A percentile compares a stretch with the other conserved stretches of the same genome.
These are phyloP conservation scores for Metarhizium album DNA, from an alignment of 2,329 filamentous ascomycete species.

Conservation along the genomic window DNA sequence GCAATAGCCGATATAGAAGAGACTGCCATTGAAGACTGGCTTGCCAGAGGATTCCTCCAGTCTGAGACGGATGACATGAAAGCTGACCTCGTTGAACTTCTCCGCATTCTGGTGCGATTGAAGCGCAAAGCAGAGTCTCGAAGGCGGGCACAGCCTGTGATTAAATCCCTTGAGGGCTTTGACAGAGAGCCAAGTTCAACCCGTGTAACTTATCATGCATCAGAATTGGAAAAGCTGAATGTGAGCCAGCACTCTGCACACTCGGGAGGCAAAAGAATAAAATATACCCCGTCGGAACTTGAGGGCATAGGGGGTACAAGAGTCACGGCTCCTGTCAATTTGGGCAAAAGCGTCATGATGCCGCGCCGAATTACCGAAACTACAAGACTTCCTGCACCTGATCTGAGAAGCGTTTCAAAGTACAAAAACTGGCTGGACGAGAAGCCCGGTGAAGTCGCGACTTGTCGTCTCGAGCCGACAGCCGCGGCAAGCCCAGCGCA, in stretches of 20 bases:
- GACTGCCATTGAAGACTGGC: conserved; percentile 16
- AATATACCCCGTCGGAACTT: conserved; percentile 3
- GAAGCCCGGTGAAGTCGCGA: no score
- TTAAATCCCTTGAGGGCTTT: neutral
- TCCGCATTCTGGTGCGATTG: conserved; percentile 14
- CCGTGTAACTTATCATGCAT: conserved; percentile 1
- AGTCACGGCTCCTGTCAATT: no score
- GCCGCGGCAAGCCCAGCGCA: neutral
- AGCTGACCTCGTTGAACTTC: conserved; percentile 10
- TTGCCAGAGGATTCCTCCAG: conserved; percentile 14
- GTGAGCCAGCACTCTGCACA: neutral
- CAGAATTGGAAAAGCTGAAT: conserved; percentile 1
- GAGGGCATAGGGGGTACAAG: neutral
- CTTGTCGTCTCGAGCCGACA: no score
- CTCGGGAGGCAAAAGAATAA: neutral
- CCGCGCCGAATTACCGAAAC: no score
- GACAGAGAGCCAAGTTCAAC: neutral
- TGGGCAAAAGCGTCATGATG: no score
- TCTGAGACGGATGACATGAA: conserved; percentile 14
- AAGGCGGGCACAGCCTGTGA: conserved; percentile 3
- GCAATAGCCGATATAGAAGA: conserved; percentile 15
- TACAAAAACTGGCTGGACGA: no score
- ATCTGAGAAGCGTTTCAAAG: no score
- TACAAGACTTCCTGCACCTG: no score
- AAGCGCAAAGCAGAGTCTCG: conserved; percentile 12